Base-by-base conservation (phyloP, 345 rosid genomes). In the Euclidium syriacum region DNA sequence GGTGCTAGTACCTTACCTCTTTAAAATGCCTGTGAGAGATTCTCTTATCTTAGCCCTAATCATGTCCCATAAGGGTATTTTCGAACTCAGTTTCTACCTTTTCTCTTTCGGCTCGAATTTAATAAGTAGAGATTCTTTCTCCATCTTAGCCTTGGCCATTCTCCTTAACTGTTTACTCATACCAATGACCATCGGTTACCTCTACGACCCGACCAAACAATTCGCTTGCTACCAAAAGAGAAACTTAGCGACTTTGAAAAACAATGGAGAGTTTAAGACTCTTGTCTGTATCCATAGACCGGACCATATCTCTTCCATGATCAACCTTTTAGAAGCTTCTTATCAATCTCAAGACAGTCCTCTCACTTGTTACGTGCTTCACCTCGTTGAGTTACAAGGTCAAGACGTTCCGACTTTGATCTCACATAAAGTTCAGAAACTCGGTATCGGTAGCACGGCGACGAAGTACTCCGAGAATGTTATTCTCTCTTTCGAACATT, bases 241-340 rank as follows among this genome's bases (percentile, higher is more conserved):
- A 57, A 78, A 70, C 42, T 29, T 85, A 20, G 41, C 57, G 49
- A 49, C 35, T 14, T 17, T 62, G 59, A 73, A 64, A 58, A 67
- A 65, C 16, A 4, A 3, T 9, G 43, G 75, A 9, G 84, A 74
- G 72, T 78, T 80, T 3, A 72, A 70, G 29, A 49, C 83, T 25
- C 77, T 88, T 16, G 55, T 82, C 1, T 82, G 88, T 38, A 80
- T 85, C 52, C 85, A 82, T 57, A 61, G 64, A 65, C 75, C 80
- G 0, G 79, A 79, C 33, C 72, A 83, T 52, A 76, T 80, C 16
- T 32, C 42, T 7, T 22, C 78, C 1, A 46, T 58, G 27, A 69
- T 77, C 19, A 75, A 75, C 7, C 56, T 85, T n/a, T 50, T 85
- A 0, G 75, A 75, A 29, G 30, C 68, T 10, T 64, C 67, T 10